These are phyloP conservation scores for Blastocystis sp. DNA, from an alignment of 352 stramenopile genomes.

Conservation along the genomic window DNA sequence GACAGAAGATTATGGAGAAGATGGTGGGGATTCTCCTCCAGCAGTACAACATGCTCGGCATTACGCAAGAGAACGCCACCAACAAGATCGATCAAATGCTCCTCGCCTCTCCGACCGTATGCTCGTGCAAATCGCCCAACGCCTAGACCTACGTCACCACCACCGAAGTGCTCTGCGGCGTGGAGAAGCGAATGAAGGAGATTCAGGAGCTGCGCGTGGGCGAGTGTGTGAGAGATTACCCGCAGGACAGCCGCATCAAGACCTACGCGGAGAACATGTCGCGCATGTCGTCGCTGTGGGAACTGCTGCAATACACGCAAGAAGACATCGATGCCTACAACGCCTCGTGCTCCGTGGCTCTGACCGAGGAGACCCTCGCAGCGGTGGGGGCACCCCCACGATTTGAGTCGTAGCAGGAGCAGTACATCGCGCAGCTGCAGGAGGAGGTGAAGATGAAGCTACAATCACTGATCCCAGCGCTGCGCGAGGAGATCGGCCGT, in stretches of 20 bases:
- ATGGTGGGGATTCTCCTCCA: not conserved
- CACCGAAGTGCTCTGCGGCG: not conserved
- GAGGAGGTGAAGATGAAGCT: conserved; percentile 25
- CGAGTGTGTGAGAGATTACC: no score
- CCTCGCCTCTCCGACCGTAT: not conserved
- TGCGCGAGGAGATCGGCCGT: conserved; percentile 9
- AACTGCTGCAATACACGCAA: not conserved
- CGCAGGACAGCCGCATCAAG: not conserved
- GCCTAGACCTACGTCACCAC: not conserved
- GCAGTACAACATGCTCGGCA: conserved; percentile 10
- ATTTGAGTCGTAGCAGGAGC: conserved; percentile 2
- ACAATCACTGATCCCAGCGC: not conserved
- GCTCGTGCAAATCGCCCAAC: not conserved
- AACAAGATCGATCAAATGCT: conserved; percentile 1
- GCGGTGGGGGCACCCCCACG: not conserved
- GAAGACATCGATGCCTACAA: conserved; percentile 1
- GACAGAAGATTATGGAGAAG: not conserved
- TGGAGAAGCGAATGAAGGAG: conserved; percentile 2
- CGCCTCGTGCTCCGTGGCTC: not conserved
- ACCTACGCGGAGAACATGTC: not conserved
- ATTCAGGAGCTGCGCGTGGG: not conserved
- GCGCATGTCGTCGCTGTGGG: conserved; percentile 1
- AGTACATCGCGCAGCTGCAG: conserved; percentile 6
- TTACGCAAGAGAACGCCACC: not conserved
- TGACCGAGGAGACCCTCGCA: conserved; percentile 1